Conservation (phyloP, 2,329 filamentous ascomycete species). For the Chaetomiaceae sp. region DNA sequence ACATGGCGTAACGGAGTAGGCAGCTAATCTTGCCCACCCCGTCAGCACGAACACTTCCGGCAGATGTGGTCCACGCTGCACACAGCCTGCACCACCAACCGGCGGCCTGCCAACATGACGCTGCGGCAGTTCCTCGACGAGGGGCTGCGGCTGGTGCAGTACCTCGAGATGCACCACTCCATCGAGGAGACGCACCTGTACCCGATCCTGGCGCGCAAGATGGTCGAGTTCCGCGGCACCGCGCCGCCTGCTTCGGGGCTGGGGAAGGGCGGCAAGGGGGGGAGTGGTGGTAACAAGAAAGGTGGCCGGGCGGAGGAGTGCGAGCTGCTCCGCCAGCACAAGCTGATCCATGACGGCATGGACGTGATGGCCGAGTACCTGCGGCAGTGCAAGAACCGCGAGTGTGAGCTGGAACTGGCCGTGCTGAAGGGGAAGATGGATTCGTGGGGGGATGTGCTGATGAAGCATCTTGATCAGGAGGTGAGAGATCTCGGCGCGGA, state of each 20-base stretch:
- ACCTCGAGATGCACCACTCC: constrained; percentile 69
- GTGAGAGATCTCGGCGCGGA: constrained; percentile 71
- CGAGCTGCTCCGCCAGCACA: constrained; percentile 67
- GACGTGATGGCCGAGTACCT: constrained; percentile 63
- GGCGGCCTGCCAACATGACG: constrained; percentile 57
- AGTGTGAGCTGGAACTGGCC: constrained; percentile 50
- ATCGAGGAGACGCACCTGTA: constrained; percentile 83
- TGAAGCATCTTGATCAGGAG: constrained; percentile 80
- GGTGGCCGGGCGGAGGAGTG: constrained; percentile 35
- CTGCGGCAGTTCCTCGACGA: constrained; percentile 61
- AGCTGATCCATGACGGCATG: constrained; percentile 70
- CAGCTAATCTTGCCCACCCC: too few relatives aligned
- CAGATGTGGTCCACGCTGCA: constrained; percentile 66
- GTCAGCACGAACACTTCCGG: constrained; percentile 69
- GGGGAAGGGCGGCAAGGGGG: constrained; percentile 20
- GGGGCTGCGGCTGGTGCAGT: constrained; percentile 62
- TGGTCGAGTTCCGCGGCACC: constrained; percentile 63
- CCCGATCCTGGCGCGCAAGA: constrained; percentile 66
- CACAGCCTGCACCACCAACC: constrained; percentile 52
- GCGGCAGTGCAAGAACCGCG: constrained; percentile 52
- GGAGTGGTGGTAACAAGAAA: not conserved
- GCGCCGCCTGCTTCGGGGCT: constrained; percentile 3
- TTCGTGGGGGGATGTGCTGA: constrained; percentile 69
- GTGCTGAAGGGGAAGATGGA: constrained; percentile 69
- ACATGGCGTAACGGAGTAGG: constrained; percentile 1